These are phyloP conservation scores for Evernia prunastri DNA, from an alignment of 495 filamentous ascomycete species.

Conservation along the genomic window DNA sequence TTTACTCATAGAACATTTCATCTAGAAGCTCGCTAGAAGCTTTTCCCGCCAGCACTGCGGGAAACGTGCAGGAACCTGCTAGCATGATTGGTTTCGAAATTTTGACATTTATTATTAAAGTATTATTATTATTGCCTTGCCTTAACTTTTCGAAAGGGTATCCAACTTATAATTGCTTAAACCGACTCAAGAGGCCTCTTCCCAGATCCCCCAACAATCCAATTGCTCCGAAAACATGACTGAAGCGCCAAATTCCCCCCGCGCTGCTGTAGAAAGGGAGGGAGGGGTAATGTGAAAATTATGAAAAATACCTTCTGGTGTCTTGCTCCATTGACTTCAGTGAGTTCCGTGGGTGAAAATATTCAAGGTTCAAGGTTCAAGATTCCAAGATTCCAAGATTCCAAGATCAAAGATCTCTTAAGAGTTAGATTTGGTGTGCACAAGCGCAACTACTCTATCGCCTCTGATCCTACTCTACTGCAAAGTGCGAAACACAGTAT, in stretches of 20 bases:
- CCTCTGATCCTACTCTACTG: neutral
- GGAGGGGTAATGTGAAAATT: slow-evolving; percentile 8
- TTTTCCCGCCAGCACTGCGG: neutral
- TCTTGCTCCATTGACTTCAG: neutral
- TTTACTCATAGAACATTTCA: no score
- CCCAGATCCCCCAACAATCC: neutral
- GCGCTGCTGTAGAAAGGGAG: neutral
- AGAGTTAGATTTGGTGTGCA: no score
- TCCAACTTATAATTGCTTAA: no score
- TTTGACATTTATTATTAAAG: no score
- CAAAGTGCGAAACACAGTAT: neutral
- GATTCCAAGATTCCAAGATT: no score
- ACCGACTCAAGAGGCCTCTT: neutral
- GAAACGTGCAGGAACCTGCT: slow-evolving; percentile 3
- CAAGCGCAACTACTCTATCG: slow-evolving; percentile 6
- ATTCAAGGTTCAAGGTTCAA: neutral
- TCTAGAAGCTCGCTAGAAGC: neutral
- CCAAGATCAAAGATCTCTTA: no score
- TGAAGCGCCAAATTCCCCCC: slow-evolving; percentile 2
- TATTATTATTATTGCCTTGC: no score
- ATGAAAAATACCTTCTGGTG: no score
- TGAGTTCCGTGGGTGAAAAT: neutral
- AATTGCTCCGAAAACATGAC: slow-evolving; percentile 2
- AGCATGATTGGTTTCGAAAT: slow-evolving; percentile 3
- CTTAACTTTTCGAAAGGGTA: no score